Evolutionary conservation across 2,329 filamentous ascomycete genomes (phyloP).

Genomic region (Fusarium anthophilum): DNA sequence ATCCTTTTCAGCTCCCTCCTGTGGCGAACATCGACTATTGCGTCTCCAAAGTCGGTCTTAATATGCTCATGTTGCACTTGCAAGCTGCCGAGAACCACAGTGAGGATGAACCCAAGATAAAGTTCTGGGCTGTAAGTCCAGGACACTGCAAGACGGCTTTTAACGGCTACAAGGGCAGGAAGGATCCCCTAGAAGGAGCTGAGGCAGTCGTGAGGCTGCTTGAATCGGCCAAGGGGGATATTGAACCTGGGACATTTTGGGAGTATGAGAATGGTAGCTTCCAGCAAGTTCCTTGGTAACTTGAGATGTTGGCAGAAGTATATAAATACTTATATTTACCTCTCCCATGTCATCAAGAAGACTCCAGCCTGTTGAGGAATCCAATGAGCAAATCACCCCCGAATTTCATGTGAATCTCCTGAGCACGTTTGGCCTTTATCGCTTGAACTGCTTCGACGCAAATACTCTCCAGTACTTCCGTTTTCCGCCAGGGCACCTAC

Average conservation of each 20-base stretch:
- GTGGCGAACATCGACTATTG: slow-evolving; percentile 15
- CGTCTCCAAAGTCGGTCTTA: slow-evolving; percentile 1
- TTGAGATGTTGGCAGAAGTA: fast-evolving
- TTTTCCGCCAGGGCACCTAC: background rate
- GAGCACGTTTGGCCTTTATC: background rate
- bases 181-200: background rate
- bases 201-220: slow-evolving; percentile 1
- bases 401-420: background rate
- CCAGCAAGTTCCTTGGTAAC: background rate
- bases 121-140: slow-evolving; percentile 4
- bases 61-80: slow-evolving; percentile 5
- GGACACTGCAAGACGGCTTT: slow-evolving; percentile 15
- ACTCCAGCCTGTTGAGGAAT: background rate
- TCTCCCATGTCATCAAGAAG: background rate
- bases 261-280: background rate
- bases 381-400: background rate
- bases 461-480: background rate
- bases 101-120: background rate
- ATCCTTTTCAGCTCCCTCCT: background rate
- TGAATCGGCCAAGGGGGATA: background rate
- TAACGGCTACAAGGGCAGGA: slow-evolving; percentile 1
- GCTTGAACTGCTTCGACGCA: background rate
- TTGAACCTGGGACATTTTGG: slow-evolving; percentile 6
- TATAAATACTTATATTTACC: background rate
- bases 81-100: background rate